Percentiles rank a stretch among this genome's conserved stretches.
Evolutionary conservation across 2,329 filamentous ascomycete genomes (phyloP).

Genomic region (Venturia asperata): DNA sequence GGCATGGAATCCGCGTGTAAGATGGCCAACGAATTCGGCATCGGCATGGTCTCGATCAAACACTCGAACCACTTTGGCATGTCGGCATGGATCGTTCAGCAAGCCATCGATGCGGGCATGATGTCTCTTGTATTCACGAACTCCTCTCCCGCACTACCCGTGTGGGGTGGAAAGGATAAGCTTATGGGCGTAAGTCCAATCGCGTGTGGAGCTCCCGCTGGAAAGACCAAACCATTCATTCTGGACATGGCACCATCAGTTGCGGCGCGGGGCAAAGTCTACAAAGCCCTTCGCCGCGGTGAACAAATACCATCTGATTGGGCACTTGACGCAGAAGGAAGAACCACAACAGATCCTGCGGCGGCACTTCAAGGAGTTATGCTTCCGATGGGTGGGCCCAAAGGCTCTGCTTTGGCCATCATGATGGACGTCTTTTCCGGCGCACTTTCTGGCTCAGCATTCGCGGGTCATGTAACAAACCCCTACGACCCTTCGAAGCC

Average conservation of each 20-base stretch:
- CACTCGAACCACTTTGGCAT: constrained; percentile 81
- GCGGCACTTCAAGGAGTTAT: constrained; percentile 69
- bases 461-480: constrained; percentile 67
- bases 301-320: constrained; percentile 66
- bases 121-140: constrained; percentile 58
- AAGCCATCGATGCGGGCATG: constrained; percentile 61
- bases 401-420: constrained; percentile 67
- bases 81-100: constrained; percentile 72
- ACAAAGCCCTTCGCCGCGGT: constrained; percentile 59
- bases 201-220: constrained; percentile 67
- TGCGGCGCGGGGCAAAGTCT: constrained; percentile 64
- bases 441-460: constrained; percentile 67
- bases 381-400: constrained; percentile 79
- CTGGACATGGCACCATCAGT: constrained; percentile 68
- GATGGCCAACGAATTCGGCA: constrained; percentile 58
- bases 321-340: constrained; percentile 66
- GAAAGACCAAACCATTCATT: constrained; percentile 55
- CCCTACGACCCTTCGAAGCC: constrained; percentile 66
- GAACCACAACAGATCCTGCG: constrained; percentile 62
- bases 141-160: constrained; percentile 61
- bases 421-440: constrained; percentile 91
- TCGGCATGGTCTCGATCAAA: constrained; percentile 69
- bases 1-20: constrained; percentile 63
- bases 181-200: constrained; percentile 69
- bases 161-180: constrained; percentile 60